Evolutionary conservation across 208 protist species (phyloP).

Genomic region (Acanthamoeba lenticulata): DNA sequence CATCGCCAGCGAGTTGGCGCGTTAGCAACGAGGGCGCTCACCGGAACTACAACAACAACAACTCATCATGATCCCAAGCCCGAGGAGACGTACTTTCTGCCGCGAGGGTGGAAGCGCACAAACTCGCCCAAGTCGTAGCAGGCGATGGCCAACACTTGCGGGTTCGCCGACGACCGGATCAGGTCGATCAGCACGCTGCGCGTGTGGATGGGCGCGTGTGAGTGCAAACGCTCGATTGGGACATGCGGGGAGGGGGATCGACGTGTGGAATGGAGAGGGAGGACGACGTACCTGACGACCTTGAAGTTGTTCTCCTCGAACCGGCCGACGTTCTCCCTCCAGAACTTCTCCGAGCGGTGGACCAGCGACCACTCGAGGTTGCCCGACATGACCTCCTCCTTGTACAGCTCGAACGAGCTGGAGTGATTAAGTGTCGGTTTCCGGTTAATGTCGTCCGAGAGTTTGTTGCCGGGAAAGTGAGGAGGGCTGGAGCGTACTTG

Average conservation of each 20-base stretch:
- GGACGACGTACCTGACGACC: not conserved
- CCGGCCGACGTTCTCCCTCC: constrained; percentile 81
- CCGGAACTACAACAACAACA: not conserved
- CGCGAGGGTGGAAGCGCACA: constrained; percentile 81
- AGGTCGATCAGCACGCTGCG: constrained; percentile 67
- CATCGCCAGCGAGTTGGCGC: not conserved
- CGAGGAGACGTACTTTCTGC: constrained; percentile 71
- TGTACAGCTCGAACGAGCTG: constrained; percentile 82
- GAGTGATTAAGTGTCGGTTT: too few relatives aligned
- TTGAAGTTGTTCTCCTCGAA: constrained; percentile 82
- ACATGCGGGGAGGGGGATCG: not conserved
- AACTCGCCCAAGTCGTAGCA: constrained; percentile 87
- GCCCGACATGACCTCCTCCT: constrained; percentile 76
- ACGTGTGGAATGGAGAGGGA: not conserved
- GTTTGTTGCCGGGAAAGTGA: not conserved
- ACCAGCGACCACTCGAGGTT: constrained; percentile 85
- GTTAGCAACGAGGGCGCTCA: not conserved
- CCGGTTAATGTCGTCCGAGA: too few relatives aligned
- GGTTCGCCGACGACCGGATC: constrained; percentile 63
- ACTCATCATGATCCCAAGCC: not conserved
- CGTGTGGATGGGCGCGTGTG: not conserved
- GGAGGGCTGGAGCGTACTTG: constrained; percentile 62
- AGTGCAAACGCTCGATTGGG: not conserved
- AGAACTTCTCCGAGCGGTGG: constrained; percentile 87
- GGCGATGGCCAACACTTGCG: constrained; percentile 80